These are phyloP conservation scores for Fusarium begoniae DNA, from an alignment of 2,329 filamentous ascomycete species.

Conservation along the genomic window DNA sequence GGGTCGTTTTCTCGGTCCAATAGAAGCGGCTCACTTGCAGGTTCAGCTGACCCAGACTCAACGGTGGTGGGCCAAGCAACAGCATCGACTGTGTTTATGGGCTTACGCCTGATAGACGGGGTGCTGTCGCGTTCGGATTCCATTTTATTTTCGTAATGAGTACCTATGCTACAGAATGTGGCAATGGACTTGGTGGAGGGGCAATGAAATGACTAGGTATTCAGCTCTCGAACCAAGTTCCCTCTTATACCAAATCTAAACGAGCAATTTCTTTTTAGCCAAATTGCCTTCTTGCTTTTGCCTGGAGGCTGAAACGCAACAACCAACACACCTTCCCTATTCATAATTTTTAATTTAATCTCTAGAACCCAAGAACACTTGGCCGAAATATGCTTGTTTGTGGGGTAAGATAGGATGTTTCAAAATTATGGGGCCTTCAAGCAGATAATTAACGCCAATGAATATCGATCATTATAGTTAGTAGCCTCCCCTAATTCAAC, in stretches of 20 bases:
- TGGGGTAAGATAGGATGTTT: not conserved
- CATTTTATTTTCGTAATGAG: not conserved
- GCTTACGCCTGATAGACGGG: not conserved
- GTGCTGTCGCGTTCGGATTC: not conserved
- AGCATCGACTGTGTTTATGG: not conserved
- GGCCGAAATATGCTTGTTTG: not conserved
- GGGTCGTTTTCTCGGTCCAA: not conserved
- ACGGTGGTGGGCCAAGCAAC: not conserved
- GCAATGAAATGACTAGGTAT: not conserved
- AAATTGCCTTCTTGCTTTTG: not conserved
- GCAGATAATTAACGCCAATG: not conserved
- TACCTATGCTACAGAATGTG: not conserved
- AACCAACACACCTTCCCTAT: not conserved
- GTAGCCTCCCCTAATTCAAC: not conserved
- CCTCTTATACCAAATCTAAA: not conserved
- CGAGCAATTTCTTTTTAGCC: not conserved
- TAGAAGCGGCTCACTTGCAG: not conserved
- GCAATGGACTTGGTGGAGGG: not conserved
- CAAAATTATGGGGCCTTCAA: not conserved
- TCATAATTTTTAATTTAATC: not conserved
- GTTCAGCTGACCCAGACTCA: not conserved
- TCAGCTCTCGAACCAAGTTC: not conserved
- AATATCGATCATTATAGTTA: not conserved
- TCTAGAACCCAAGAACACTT: not conserved
- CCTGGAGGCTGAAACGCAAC: not conserved